Conservation (phyloP, 1,139 yeast genomes). For the Taiozyma sp. region DNA sequence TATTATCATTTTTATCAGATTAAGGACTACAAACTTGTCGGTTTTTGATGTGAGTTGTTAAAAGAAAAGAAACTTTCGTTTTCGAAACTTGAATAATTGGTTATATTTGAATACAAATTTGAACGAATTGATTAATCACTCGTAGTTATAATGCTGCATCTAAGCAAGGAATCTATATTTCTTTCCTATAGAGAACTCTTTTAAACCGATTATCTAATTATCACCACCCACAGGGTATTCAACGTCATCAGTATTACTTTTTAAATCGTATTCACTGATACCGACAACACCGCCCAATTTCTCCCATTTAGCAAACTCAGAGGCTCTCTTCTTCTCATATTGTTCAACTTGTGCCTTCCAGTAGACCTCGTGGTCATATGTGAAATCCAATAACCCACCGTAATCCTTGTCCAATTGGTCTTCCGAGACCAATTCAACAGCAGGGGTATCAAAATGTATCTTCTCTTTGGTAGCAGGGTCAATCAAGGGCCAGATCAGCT, state of each 20-base stretch:
- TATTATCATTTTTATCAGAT: not conserved
- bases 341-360: conserved; percentile 69
- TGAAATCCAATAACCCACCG: conserved; percentile 80
- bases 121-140: not conserved
- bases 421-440: conserved; percentile 70
- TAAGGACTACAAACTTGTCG: not conserved
- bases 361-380: conserved; percentile 69
- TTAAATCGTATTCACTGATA: conserved; percentile 71
- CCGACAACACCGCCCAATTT: conserved; percentile 70
- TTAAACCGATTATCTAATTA: not conserved
- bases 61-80: not conserved
- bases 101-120: not conserved
- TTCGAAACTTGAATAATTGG: not conserved
- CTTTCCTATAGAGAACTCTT: not conserved
- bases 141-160: not conserved
- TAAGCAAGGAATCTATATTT: not conserved
- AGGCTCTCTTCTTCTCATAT: conserved; percentile 47
- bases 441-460: conserved; percentile 85
- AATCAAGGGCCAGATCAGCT: conserved; percentile 86
- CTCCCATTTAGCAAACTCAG: conserved; percentile 57
- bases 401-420: conserved; percentile 80
- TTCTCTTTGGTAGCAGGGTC: conserved; percentile 94
- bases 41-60: not conserved
- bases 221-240: conserved; percentile 29
- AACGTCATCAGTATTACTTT: conserved; percentile 48